Conservation (phyloP, 2,329 filamentous ascomycete genomes). For the Sporothrix brasiliensis region DNA sequence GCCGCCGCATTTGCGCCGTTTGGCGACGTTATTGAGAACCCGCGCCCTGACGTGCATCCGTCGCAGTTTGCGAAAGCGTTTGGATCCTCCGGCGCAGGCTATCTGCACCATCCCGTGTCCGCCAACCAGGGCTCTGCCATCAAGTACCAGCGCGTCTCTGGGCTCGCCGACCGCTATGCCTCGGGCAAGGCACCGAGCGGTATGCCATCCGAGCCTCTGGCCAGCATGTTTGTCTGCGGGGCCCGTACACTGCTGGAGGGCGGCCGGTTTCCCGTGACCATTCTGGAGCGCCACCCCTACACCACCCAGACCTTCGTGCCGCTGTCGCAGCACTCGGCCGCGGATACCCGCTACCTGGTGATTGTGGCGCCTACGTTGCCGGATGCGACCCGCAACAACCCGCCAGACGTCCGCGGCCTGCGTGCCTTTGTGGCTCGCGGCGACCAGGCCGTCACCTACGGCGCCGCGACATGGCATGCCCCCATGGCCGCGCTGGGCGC, state of each 20-base stretch:
- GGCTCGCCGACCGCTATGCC: conserved; percentile 70
- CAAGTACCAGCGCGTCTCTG: conserved; percentile 82
- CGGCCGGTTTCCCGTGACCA: conserved; percentile 63
- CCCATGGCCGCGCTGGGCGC: conserved; percentile 87
- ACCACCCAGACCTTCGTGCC: conserved; percentile 94
- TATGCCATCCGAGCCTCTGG: conserved; percentile 60
- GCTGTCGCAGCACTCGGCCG: conserved; percentile 55
- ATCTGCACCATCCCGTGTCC: conserved; percentile 56
- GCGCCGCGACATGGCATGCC: conserved; percentile 89
- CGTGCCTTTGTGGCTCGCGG: conserved; percentile 78
- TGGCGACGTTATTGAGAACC: conserved; percentile 80
- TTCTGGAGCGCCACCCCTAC: conserved; percentile 90
- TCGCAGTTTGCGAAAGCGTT: conserved; percentile 43
- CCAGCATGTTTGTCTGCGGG: conserved; percentile 89
- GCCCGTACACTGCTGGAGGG: conserved; percentile 52
- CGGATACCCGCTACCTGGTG: conserved; percentile 66
- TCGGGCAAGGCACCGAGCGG: conserved; percentile 58
- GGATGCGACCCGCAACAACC: conserved; percentile 44
- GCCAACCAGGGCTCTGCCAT: conserved; percentile 87
- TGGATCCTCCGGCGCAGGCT: conserved; percentile 19
- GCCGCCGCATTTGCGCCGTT: conserved; percentile 72
- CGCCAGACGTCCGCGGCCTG: conserved; percentile 72
- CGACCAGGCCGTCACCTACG: conserved; percentile 87
- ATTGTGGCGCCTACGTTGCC: conserved; percentile 79
- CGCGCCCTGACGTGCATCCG: conserved; percentile 60